These are phyloP conservation scores for Hymenoscyphus linearis DNA, from an alignment of 2,329 filamentous ascomycete species.

Conservation along the genomic window DNA sequence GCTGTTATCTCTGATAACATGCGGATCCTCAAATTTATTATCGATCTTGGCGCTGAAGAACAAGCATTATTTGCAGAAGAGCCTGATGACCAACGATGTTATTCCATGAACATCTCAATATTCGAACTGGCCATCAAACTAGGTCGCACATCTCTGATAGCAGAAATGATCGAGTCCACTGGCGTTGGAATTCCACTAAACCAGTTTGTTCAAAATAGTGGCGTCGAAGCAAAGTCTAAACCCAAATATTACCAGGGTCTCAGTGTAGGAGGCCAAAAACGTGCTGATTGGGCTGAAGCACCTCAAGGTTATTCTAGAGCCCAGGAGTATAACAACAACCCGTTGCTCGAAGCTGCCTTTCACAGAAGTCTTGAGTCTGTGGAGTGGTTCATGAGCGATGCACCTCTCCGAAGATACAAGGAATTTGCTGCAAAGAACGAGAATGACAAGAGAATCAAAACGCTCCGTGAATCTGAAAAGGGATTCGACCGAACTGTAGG, in stretches of 20 bases:
- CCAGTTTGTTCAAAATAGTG: conserved; percentile 59
- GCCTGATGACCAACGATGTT: conserved; percentile 26
- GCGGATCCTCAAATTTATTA: conserved; percentile 27
- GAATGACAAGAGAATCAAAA: conserved; percentile 57
- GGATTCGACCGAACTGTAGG: conserved; percentile 60
- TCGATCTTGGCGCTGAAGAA: conserved; percentile 25
- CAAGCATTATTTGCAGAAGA: conserved; percentile 23
- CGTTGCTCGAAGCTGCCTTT: conserved; percentile 54
- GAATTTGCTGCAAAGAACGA: conserved; percentile 61
- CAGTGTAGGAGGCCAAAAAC: conserved; percentile 69
- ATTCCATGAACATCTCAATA: conserved; percentile 25
- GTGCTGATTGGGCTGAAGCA: conserved; percentile 66
- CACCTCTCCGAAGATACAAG: conserved; percentile 60
- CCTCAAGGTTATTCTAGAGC: conserved; percentile 47
- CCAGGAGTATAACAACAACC: conserved; percentile 45
- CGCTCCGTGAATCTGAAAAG: conserved; percentile 52
- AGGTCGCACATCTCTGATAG: conserved; percentile 53
- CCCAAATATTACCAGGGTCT: conserved; percentile 72
- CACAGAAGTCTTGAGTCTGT: conserved; percentile 58
- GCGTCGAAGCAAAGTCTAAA: conserved; percentile 57
- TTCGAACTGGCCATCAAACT: conserved; percentile 42
- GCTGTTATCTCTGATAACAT: conserved; percentile 24
- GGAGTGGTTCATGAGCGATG: conserved; percentile 73
- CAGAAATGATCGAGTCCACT: conserved; percentile 57
- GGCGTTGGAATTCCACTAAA: conserved; percentile 67